Evolutionary conservation across 441 rosid genomes (phyloP).

Genomic region (Breynia disticha): DNA sequence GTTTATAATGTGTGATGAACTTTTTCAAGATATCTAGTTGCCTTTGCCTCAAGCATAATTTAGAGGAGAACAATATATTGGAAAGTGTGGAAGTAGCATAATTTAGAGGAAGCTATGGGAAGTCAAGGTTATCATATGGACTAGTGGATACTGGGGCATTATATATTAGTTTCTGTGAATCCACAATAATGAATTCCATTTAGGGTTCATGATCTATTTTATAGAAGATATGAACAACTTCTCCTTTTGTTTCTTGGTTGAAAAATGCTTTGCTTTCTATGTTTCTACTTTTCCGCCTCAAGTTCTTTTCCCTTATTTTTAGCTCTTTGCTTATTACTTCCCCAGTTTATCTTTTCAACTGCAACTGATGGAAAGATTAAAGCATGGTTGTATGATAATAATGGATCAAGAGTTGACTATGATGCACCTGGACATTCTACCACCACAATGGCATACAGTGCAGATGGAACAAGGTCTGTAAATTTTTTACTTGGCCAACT

Average conservation of each 20-base stretch:
- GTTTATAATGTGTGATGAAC: neutral
- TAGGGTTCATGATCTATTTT: too few species aligned
- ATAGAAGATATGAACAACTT: too few species aligned
- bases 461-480: slow-evolving; percentile 65
- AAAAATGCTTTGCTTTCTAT: neutral
- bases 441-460: slow-evolving; percentile 69
- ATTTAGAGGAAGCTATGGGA: too few species aligned
- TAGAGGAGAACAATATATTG: too few species aligned
- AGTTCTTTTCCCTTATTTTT: slow-evolving; percentile 11
- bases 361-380: slow-evolving; percentile 77
- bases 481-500: slow-evolving; percentile 5
- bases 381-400: slow-evolving; percentile 69
- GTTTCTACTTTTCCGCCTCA: neutral
- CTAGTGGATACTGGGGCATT: too few species aligned
- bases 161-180: too few species aligned
- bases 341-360: slow-evolving; percentile 71
- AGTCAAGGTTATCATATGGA: too few species aligned
- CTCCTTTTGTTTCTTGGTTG: too few species aligned
- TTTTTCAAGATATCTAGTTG: neutral
- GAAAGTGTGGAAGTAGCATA: too few species aligned
- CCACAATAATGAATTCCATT: too few species aligned
- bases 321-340: neutral
- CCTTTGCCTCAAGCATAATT: neutral
- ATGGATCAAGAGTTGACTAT: slow-evolving; percentile 77
- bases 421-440: slow-evolving; percentile 73